A percentile compares a stretch with the other conserved stretches of the same genome.
phyloP scores from a whole-genome alignment of 305 asterid genomes.

The Solanum aculeatissimum region DNA sequence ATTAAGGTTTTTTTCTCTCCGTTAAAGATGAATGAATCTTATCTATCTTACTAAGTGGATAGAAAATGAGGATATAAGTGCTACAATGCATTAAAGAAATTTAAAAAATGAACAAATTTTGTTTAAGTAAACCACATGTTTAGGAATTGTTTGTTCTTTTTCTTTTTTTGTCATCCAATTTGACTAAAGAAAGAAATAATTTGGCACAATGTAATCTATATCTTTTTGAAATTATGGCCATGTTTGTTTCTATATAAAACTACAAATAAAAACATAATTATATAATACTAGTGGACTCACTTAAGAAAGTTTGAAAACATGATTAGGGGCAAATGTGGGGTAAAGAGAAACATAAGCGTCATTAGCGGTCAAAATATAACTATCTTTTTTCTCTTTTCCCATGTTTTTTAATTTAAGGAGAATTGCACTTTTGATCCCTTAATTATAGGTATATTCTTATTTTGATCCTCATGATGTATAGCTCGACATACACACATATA shows the following conservation, averaged over 20 bases:
- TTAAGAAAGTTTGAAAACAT: background rate
- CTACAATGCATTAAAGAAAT: background rate
- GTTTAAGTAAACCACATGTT: background rate
- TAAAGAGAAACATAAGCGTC: conserved; percentile 4
- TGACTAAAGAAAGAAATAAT: background rate
- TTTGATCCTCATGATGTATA: too few species aligned
- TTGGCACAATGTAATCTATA: background rate
- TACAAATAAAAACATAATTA: background rate
- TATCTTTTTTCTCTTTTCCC: background rate
- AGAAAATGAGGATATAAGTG: background rate
- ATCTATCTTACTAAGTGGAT: background rate
- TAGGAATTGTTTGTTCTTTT: background rate
- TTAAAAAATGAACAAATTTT: background rate
- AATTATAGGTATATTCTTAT: too few species aligned
- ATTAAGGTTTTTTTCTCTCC: background rate
- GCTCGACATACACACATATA: too few species aligned
- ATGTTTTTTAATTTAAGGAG: too few species aligned
- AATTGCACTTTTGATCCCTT: too few species aligned
- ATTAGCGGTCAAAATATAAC: background rate
- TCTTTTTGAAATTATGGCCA: background rate
- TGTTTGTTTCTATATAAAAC: background rate
- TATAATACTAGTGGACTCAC: background rate
- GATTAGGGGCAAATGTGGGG: background rate
- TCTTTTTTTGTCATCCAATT: background rate
- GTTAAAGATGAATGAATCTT: background rate